These are phyloP conservation scores for Aspergillus costaricaensis DNA, from an alignment of 2,329 filamentous ascomycete species.

Conservation along the genomic window DNA sequence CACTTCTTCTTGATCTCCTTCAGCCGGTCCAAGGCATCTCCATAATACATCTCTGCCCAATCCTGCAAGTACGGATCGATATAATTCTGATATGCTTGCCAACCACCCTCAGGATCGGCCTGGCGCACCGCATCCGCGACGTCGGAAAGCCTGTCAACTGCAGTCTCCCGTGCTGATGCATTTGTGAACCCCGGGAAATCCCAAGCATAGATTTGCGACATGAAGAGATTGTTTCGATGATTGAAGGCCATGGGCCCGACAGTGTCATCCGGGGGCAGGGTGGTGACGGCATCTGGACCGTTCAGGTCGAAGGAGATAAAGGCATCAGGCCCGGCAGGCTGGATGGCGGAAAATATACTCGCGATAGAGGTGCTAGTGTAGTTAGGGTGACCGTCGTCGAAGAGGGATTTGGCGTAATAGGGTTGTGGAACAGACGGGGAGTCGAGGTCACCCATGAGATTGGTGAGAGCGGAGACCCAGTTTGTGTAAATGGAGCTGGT, in stretches of 20 bases:
- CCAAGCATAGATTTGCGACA: background rate
- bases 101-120: background rate
- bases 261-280: background rate
- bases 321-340: background rate
- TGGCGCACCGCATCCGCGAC: background rate
- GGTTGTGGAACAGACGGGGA: constrained; percentile 4
- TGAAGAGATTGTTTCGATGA: background rate
- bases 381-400: constrained; percentile 4
- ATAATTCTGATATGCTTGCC: background rate
- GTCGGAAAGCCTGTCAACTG: background rate
- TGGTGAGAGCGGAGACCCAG: constrained; percentile 10
- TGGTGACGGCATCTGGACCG: background rate
- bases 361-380: background rate
- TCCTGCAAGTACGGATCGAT: background rate
- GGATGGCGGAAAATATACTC: background rate
- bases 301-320: background rate
- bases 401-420: constrained; percentile 11
- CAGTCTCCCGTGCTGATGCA: background rate
- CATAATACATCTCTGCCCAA: background rate
- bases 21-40: background rate
- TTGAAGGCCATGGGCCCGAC: background rate
- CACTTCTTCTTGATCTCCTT: background rate
- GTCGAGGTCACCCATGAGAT: constrained; percentile 14
- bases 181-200: background rate
- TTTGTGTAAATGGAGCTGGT: background rate